Evolutionary conservation across 2,329 filamentous ascomycete species (phyloP), one percentile per base, ranked within the genome.

Genomic region (Fusarium duplospermum): DNA sequence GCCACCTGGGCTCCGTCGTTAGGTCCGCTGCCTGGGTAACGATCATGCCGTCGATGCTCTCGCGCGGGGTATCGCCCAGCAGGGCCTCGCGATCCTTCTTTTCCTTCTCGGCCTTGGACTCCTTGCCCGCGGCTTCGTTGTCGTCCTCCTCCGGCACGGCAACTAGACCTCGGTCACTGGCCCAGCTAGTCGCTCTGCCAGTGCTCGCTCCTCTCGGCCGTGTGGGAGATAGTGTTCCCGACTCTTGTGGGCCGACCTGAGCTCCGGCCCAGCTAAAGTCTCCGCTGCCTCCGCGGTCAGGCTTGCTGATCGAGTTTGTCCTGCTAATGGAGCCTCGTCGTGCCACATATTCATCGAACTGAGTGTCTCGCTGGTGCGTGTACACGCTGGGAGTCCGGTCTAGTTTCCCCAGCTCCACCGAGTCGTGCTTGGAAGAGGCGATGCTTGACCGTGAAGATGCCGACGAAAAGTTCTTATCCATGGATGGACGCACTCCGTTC

Each of bases 341-440:
- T 27, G 82, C 81, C 20, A 86, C 74, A 74, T 85, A 87, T 6
- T 84, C 82, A 58, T 87, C 86, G 67, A 87, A 88, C 64, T 84
- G 82, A 5, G 86, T 87, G 62, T 87, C 84, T 7, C 86, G 82
- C 79, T 83, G 80, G 77, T 87, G 86, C 62, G 80, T 82, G 77
- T 87, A 87, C 45, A 81, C 72, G 61, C 76, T 78, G 7, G 78
- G 71, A 8, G 76, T 77, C 35, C 74, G 78, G 10, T 78, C 75
- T 2, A 77, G 29, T 9, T 69, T 67, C 10, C 74, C 67, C 66
- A 80, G 45, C 22, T 70, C 64, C 6, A 79, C 66, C 8, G 75
- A 66, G 29, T 81, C 76, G 31, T 66, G 66, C 57, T 66, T 73
- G 33, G 72, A 66, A 11, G 80, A 81, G 31, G 70, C 67, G 60